Percentiles rank a stretch among this genome's conserved stretches.
phyloP scores from a whole-genome alignment of 148 eudicot species.

The Linanthus parryae region DNA sequence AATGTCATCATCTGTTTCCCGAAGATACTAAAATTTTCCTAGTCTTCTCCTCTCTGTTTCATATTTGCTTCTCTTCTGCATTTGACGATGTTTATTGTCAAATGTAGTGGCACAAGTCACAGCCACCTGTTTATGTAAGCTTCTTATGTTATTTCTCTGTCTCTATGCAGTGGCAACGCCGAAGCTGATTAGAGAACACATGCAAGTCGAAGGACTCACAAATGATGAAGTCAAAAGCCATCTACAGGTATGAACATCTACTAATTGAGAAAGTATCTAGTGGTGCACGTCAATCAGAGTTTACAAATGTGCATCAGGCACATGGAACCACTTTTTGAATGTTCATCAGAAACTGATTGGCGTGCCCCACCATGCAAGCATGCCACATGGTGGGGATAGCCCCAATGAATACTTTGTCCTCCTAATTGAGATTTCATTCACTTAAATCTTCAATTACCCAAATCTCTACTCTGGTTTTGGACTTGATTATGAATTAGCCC shows the following conservation, averaged over 20 bases:
- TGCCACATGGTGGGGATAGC: too few relatives aligned
- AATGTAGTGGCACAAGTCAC: too few relatives aligned
- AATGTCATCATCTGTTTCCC: too few relatives aligned
- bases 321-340: too few relatives aligned
- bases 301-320: neutral
- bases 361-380: too few relatives aligned
- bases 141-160: conserved; percentile 1
- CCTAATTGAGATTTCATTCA: neutral
- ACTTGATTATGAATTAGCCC: neutral
- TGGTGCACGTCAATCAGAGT: neutral
- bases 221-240: conserved; percentile 95
- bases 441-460: neutral
- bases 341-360: too few relatives aligned
- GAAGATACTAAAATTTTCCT: too few relatives aligned
- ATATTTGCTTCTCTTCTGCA: too few relatives aligned
- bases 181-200: conserved; percentile 85
- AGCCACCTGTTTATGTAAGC: neutral
- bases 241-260: conserved; percentile 72
- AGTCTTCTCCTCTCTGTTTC: too few relatives aligned
- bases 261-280: conserved; percentile 1
- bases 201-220: conserved; percentile 86
- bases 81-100: neutral
- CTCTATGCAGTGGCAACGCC: conserved; percentile 75
- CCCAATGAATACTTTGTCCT: neutral
- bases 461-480: neutral